Base-by-base conservation (phyloP, 2,329 filamentous ascomycete genomes). In the Pestalotiopsis sp. region DNA sequence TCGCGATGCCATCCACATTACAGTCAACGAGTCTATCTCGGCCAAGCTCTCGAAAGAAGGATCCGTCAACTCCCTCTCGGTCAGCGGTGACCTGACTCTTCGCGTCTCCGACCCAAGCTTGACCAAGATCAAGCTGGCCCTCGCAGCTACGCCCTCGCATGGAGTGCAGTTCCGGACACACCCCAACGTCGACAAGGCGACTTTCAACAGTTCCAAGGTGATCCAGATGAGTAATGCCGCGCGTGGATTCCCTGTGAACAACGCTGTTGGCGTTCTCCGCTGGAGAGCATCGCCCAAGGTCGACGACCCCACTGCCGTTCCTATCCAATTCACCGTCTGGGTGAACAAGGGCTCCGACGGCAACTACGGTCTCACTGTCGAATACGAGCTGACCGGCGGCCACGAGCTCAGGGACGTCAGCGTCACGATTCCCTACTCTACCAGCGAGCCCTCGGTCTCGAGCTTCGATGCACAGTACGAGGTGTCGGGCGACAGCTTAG, bases 261-360 rank as follows among this genome's bases (percentile, higher is more conserved):
- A 97, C 79, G 90, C 93, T 17, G 95, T 98, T 68, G 94, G 93
- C 68, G 95, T 98, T 57, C 87, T 99, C 78, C 90, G 95, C 79
- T 99, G 96, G 96, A 93, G 94, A 76, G 92, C 94, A 25, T 90
- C 91, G 17, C 92, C 94, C 63, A 94, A 94, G 81, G 86, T 88
- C 2, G 94, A 97, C 73, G 94, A 97, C 74, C 82, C 92, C 45
- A 91, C 90, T 71, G 90, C 95, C 67, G 90, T 97, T 49, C 96
- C 96, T 7, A 96, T 99, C 76, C 96, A 93, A 49, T 98, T 99
- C 81, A 98, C 94, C 2, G 95, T 98, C 49, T 99, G 96, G 96
- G 94, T 97, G 70, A 98, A 97, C 82, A 94, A 95, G 81, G 92
- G 93, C 62, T 88, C 90, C 25, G 89, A 91, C 61, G 90, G 90